Evolutionary conservation across 2,329 filamentous ascomycete genomes (phyloP).

Genomic region (Fusarium sp.): DNA sequence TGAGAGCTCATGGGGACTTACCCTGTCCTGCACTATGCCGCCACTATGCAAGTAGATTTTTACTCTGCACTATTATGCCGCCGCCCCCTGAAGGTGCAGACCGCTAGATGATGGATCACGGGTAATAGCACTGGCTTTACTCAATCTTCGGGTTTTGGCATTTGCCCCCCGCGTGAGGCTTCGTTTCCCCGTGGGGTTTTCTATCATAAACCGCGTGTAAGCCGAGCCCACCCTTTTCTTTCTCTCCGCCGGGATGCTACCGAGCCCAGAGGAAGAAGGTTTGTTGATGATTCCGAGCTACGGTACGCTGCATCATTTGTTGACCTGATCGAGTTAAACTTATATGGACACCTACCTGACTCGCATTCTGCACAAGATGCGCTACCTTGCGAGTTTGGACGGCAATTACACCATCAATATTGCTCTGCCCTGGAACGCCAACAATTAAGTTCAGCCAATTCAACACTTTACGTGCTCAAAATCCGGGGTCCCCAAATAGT

Average conservation of each 20-base stretch:
- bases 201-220: slow-evolving; percentile 23
- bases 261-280: slow-evolving; percentile 14
- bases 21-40: slow-evolving; percentile 5
- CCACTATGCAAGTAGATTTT: slow-evolving; percentile 9
- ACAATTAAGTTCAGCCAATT: slow-evolving; percentile 2
- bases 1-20: slow-evolving; percentile 35
- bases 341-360: slow-evolving; percentile 14
- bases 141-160: slow-evolving; percentile 18
- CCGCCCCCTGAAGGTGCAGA: slow-evolving; percentile 28
- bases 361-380: slow-evolving; percentile 4
- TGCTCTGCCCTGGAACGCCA: not conserved
- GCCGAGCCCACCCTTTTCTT: slow-evolving; percentile 37
- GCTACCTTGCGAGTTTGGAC: not conserved
- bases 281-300: slow-evolving; percentile 15
- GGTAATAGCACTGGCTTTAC: slow-evolving; percentile 4
- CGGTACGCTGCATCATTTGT: not conserved
- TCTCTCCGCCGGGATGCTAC: slow-evolving; percentile 21
- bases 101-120: slow-evolving; percentile 18
- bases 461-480: slow-evolving; percentile 3
- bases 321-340: slow-evolving; percentile 7
- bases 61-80: slow-evolving; percentile 2
- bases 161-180: slow-evolving; percentile 30
- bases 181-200: slow-evolving; percentile 39
- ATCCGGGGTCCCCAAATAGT: slow-evolving; percentile 17
- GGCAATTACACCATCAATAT: not conserved